Evolutionary conservation across 495 filamentous ascomycete genomes (phyloP), one percentile per base, ranked within the genome.

Genomic region (Neurospora sp.): DNA sequence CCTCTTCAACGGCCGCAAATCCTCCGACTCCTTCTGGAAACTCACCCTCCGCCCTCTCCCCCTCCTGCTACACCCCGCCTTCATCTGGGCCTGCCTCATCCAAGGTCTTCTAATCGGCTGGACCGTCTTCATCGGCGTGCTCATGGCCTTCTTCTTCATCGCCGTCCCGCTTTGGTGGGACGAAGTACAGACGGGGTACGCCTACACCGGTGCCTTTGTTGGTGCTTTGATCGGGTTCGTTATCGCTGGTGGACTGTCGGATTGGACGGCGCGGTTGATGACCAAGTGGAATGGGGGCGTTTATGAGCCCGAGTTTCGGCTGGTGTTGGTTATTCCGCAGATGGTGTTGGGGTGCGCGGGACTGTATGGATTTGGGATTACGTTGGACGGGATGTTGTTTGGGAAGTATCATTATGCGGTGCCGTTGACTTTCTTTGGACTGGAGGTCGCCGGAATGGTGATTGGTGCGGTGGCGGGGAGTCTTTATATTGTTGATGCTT

Each of bases 401-500:
- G 39, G 73, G 1, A 83, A 85, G 71, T 96, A 93, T 78, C 85
- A 86, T 35, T 95, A 90, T 88, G 84, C 91, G 23, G 84, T 90
- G 44, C 92, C 94, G 5, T 88, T 93, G 69, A 86, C 93, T 31
- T 96, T 94, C 76, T 96, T 96, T 75, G 89, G 85, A 1, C 84
- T 93, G 59, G 84, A 92, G 72, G 91, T 97, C 5, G 88, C 90
- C 74, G 94, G 94, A 0, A 97, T 97, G 92, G 93, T 97, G 2
- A 88, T 96, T 75, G 94, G 94, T 3, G 94, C 94, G 0, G 93
- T 97, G 7, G 89, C 92, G 1, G 91, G 90, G 70, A 91, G 93
- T 1, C 81, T 98, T n/a, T 98, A 98, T 76, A 92, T 98, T 76
- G 93, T 97, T 1, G 94, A 98, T 83, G 94, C 94, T 2, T 94